A percentile compares a stretch with the other conserved stretches of the same genome.
phyloP scores from a whole-genome alignment of 2,329 filamentous ascomycete genomes.

The Penicillium sp. region DNA sequence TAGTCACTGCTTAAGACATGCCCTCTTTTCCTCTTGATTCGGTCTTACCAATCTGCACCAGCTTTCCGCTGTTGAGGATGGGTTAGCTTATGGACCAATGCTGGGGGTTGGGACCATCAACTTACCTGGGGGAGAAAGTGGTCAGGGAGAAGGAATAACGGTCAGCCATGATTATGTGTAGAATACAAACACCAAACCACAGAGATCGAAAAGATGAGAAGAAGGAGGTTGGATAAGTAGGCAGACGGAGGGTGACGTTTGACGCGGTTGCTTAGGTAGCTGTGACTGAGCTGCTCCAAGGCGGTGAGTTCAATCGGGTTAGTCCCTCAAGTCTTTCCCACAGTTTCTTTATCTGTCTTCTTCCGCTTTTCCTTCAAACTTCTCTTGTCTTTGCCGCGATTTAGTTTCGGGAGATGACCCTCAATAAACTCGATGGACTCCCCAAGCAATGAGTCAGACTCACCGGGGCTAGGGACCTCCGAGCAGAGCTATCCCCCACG shows the following conservation, averaged over 20 bases:
- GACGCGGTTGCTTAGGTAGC: constrained; percentile 22
- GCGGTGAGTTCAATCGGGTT: constrained; percentile 21
- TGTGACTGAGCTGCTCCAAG: constrained; percentile 36
- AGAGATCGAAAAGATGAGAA: constrained; percentile 11
- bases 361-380: constrained; percentile 12
- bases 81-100: constrained; percentile 44
- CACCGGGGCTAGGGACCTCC: constrained; percentile 23
- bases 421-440: constrained; percentile 9
- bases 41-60: constrained; percentile 87
- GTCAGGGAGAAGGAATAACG: constrained; percentile 99
- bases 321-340: constrained; percentile 1
- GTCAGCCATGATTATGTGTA: constrained; percentile 72
- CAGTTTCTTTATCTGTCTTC: constrained; percentile 11
- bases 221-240: constrained; percentile 21
- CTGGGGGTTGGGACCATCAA: constrained; percentile 25
- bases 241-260: constrained; percentile 33
- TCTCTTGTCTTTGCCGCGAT: not conserved
- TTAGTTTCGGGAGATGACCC: constrained; percentile 1
- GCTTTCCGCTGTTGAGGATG: constrained; percentile 73
- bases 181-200: constrained; percentile 6
- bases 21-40: not conserved
- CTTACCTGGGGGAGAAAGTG: constrained; percentile 94
- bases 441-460: constrained; percentile 26
- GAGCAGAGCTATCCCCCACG: constrained; percentile 65
- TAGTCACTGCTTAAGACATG: not conserved